Evolutionary conservation across 2,329 filamentous ascomycete species (phyloP), one percentile per base, ranked within the genome.

Genomic region (Daldinia sp.): DNA sequence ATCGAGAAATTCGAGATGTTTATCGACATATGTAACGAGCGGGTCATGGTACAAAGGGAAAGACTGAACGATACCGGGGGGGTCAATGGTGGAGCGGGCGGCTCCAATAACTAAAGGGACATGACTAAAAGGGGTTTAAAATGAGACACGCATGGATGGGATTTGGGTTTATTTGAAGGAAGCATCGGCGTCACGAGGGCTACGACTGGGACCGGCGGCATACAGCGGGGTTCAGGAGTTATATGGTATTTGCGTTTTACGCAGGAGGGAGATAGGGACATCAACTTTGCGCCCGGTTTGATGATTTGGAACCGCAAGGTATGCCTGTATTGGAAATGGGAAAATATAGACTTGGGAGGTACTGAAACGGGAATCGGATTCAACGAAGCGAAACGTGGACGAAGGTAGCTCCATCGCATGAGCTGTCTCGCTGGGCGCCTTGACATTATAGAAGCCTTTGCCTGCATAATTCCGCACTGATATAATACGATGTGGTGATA

Each of bases 1-100:
- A 89, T 90, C 57, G 76, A 82, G 63, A 87, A 84, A 71, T 90
- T 89, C 68, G 87, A 90, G 75, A 87, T 87, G 83, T 90, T 90
- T 55, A 89, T 90, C 70, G 87, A 90, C 74, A 88, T 90, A 56
- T 89, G 87, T 73, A 90, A 90, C 69, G 82, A 88, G 72, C 79
- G 87, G 50, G 87, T 89, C 64, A 89, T 89, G 80, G 79, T 88
- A 54, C 85, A 87, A 73, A 78, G 86, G 51, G 83, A 87, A 70
- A 80, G 83, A 64, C 77, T 89, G 11, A 73, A 73, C 49, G 74
- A 75, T 39, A 69, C 70, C 75, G 75, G 72, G 58, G 71, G 73
- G 63, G 64, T 61, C 48, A 68, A 63, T 43, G 68, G 67, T 41
- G 72, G 67, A 48, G 48, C 70, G n/a, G 56, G 71, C 8, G 68